Evolutionary conservation across 495 filamentous ascomycete genomes (phyloP).

Genomic region (Apodospora peruviana): DNA sequence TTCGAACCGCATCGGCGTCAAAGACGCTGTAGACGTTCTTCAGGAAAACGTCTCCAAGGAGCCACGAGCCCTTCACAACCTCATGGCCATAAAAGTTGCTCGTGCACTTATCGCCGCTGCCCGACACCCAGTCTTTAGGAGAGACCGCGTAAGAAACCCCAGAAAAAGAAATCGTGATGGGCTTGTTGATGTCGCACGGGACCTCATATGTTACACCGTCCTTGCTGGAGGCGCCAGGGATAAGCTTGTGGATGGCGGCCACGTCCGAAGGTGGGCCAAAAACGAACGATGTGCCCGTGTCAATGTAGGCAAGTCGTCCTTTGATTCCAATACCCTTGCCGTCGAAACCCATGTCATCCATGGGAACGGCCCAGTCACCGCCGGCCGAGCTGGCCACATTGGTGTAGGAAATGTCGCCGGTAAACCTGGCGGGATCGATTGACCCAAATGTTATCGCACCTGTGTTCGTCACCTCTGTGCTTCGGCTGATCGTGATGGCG

Average conservation of each 20-base stretch:
- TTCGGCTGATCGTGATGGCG: conserved; percentile 60
- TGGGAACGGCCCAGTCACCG: conserved; percentile 60
- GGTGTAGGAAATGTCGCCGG: conserved; percentile 61
- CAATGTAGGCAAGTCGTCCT: conserved; percentile 60
- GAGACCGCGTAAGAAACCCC: conserved; percentile 56
- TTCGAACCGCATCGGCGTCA: conserved; percentile 55
- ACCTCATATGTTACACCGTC: conserved; percentile 56
- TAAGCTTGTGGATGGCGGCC: conserved; percentile 53
- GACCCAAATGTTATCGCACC: conserved; percentile 75
- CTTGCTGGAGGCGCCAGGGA: conserved; percentile 48
- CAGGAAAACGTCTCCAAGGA: conserved; percentile 76
- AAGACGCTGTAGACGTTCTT: conserved; percentile 91
- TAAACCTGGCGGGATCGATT: conserved; percentile 58
- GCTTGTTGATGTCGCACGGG: conserved; percentile 59
- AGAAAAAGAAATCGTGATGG: conserved; percentile 34
- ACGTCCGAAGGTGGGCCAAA: conserved; percentile 64
- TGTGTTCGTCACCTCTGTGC: conserved; percentile 56
- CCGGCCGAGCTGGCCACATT: conserved; percentile 29
- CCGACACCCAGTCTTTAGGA: conserved; percentile 64
- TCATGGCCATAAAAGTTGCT: conserved; percentile 59
- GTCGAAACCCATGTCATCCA: conserved; percentile 57
- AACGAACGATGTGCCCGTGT: conserved; percentile 75
- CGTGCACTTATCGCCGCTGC: conserved; percentile 44
- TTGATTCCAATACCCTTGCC: conserved; percentile 46
- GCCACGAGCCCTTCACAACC: conserved; percentile 50